phyloP scores from a whole-genome alignment of 2,329 filamentous ascomycete genomes.

The Trichothecium roseum region DNA sequence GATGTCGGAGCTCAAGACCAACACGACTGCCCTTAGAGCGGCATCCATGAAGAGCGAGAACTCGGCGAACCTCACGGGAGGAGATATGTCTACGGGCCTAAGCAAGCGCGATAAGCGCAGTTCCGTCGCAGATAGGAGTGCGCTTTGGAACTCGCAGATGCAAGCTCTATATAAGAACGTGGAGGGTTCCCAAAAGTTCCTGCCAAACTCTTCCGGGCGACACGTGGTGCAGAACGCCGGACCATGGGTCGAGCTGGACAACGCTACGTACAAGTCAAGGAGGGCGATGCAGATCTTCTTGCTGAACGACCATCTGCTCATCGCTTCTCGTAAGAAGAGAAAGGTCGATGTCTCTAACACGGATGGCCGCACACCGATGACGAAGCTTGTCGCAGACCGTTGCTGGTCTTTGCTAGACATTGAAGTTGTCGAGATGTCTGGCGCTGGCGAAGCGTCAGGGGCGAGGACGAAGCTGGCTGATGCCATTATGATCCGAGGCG shows the following conservation, averaged over 20 bases:
- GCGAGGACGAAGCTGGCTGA: conserved; percentile 59
- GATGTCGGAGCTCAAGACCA: conserved; percentile 84
- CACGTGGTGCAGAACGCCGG: conserved; percentile 91
- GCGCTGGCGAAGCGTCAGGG: conserved; percentile 40
- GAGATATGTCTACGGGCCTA: conserved; percentile 41
- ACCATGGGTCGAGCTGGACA: conserved; percentile 92
- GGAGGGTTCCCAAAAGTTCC: conserved; percentile 95
- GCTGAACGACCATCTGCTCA: conserved; percentile 85
- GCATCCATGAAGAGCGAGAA: conserved; percentile 43
- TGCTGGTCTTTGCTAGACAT: conserved; percentile 93
- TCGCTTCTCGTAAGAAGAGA: conserved; percentile 89
- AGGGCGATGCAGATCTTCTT: conserved; percentile 85
- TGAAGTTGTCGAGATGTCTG: conserved; percentile 80
- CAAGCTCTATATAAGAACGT: conserved; percentile 84
- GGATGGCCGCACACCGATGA: conserved; percentile 40
- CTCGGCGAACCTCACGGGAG: conserved; percentile 32
- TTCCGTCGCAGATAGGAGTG: conserved; percentile 65
- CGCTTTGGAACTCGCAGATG: conserved; percentile 60
- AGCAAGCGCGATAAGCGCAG: conserved; percentile 75
- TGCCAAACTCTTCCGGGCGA: conserved; percentile 81
- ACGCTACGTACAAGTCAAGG: conserved; percentile 90
- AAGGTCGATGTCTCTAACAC: conserved; percentile 56
- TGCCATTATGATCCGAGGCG: conserved; percentile 79
- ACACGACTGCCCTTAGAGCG: conserved; percentile 55
- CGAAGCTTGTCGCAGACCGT: conserved; percentile 82